Conservation (phyloP, 371 early-diverging fungal genomes). For the Actinomortierella ambigua region DNA sequence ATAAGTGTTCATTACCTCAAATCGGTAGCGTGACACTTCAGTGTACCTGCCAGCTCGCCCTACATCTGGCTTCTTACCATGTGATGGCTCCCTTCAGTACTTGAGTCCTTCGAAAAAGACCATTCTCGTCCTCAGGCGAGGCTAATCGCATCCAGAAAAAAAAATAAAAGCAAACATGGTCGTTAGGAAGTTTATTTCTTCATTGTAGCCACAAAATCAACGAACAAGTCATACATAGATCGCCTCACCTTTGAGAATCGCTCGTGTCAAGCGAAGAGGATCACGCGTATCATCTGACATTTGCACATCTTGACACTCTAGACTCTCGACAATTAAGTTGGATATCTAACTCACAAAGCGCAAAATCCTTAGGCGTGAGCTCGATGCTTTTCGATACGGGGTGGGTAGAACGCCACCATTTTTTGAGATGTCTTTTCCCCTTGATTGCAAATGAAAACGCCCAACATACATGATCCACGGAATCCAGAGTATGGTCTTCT, state of each 20-base stretch:
- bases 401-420: neutral
- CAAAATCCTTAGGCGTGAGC: neutral
- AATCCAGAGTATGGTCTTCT: constrained; percentile 10
- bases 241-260: constrained; percentile 49
- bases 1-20: neutral
- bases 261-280: constrained; percentile 48
- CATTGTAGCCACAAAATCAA: neutral
- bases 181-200: neutral
- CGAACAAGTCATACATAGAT: neutral
- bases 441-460: neutral
- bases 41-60: neutral
- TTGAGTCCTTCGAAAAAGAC: constrained; percentile 33
- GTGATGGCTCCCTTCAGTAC: constrained; percentile 45
- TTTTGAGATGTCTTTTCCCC: neutral
- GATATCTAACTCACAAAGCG: constrained; percentile 12
- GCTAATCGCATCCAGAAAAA: constrained; percentile 47
- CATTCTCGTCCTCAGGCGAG: constrained; percentile 46
- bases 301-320: constrained; percentile 4
- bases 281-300: constrained; percentile 43
- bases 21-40: too few species aligned
- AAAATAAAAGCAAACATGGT: constrained; percentile 13
- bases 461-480: constrained; percentile 20
- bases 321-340: constrained; percentile 20
- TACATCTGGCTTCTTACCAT: constrained; percentile 40
- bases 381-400: neutral